Evolutionary conservation across 1,139 yeast genomes (phyloP), one percentile per base, ranked within the genome.

Genomic region (Saccharomyces hybrid): DNA sequence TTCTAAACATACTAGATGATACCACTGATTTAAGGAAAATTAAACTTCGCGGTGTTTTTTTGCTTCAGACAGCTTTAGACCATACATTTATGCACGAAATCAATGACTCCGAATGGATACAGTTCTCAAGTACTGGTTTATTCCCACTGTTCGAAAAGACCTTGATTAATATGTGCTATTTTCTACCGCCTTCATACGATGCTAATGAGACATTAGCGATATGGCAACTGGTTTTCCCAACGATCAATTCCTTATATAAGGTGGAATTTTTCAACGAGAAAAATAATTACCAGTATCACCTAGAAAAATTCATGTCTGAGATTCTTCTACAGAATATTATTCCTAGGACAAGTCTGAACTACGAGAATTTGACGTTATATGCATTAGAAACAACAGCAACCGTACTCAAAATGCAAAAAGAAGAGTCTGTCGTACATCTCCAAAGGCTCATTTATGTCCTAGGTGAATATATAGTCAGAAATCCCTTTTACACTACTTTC

Each of bases 1-100:
- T 69, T n/a, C 53, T 68, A 25, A 67, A 67, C 53, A 51, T 68
- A 8, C 42, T 69, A 47, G 71, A 68, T 50, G 68, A 67, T 52
- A 63, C 68, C 1, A 58, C 60, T 6, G 67, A 67, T 53, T 34
- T 65, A 6, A 51, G 52, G 8, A 56, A 59, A 13, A 56, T 67
- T 3, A 63, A 63, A 53, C 47, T 67, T 16, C 56, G 54, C 20
- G 69, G 68, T 23, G 67, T 67, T 1, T 11, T 54, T 5, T 49
- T 68, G 25, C 52, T 68, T 31, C 49, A 50, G 13, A 54, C 52
- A 14, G 55, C 66, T 50, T 44, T 64, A 20, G 53, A 55, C 16
- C 14, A 53, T 34, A 47, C 59, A 14, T 53, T 61, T 48, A 25
- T 14, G 50, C 51, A 27, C 8, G 59, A 56, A 13, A 50, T 50